These are phyloP conservation scores for Candida peoriensis DNA, from an alignment of 805 yeast genomes.

Conservation along the genomic window DNA sequence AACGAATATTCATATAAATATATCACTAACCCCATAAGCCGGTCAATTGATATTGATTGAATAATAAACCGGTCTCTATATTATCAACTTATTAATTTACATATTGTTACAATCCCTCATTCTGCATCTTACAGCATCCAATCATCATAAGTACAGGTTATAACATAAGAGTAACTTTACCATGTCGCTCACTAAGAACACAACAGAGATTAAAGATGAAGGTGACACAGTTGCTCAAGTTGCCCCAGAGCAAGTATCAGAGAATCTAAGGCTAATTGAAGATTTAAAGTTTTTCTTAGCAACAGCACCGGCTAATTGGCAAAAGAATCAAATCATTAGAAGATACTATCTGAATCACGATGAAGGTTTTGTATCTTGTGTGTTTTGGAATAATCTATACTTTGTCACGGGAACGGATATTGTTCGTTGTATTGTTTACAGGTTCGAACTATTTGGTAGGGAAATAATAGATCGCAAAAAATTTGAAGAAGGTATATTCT, in stretches of 20 bases:
- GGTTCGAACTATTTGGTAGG: constrained; percentile 88
- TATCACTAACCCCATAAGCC: no score
- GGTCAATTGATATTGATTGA: no score
- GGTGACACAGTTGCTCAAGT: not conserved
- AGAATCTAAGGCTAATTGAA: constrained; percentile 58
- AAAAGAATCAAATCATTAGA: constrained; percentile 78
- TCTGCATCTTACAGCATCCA: no score
- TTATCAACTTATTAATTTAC: no score
- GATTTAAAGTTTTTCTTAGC: constrained; percentile 82
- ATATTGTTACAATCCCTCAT: no score
- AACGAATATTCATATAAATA: no score
- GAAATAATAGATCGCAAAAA: constrained; percentile 81
- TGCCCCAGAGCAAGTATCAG: constrained; percentile 32
- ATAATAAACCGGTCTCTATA: no score
- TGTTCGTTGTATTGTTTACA: constrained; percentile 83
- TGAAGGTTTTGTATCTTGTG: constrained; percentile 90
- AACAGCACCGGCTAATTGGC: constrained; percentile 96
- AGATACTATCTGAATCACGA: constrained; percentile 81
- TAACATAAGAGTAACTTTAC: no score
- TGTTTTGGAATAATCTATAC: constrained; percentile 84
- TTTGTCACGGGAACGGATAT: constrained; percentile 95
- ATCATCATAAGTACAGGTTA: no score
- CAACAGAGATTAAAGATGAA: no score
- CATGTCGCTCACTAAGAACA: no score
- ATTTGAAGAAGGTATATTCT: constrained; percentile 94